Conservation (phyloP, 75 land plant species). For the Pinus taeda region DNA sequence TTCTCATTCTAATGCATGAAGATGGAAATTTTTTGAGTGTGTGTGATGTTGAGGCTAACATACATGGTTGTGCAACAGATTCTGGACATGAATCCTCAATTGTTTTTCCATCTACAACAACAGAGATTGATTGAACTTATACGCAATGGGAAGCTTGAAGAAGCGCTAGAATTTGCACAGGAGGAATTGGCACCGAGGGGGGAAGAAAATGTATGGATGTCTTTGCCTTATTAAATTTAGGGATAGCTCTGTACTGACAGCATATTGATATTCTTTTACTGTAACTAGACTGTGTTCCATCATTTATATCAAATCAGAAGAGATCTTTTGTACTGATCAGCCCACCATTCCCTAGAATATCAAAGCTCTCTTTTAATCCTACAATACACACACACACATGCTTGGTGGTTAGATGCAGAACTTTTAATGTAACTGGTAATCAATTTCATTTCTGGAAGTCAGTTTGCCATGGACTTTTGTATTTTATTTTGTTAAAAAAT, state of each 20-base stretch:
- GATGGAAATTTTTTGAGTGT: neutral
- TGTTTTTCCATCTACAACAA: conserved; percentile 53
- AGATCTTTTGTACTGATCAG: neutral
- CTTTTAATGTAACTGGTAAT: neutral
- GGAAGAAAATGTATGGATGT: conserved; percentile 40
- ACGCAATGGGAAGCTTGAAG: conserved; percentile 41
- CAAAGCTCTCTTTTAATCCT: neutral
- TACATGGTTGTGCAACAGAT: conserved; percentile 23
- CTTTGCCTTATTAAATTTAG: neutral
- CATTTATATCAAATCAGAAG: neutral
- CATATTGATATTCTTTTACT: neutral
- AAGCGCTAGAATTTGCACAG: conserved; percentile 54
- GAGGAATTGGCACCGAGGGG: conserved; percentile 56
- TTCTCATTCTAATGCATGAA: neutral
- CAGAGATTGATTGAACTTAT: conserved; percentile 50
- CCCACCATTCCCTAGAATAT: neutral
- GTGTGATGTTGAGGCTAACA: neutral
- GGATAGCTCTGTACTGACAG: neutral
- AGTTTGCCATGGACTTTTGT: neutral
- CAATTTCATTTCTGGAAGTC: neutral
- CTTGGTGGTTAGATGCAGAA: neutral
- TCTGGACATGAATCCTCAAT: conserved; percentile 54
- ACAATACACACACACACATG: neutral
- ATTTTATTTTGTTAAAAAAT: too few species aligned
- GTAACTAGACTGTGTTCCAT: neutral